Base-by-base conservation (phyloP, 306 rosid genomes). In the Sophora flavescens region DNA sequence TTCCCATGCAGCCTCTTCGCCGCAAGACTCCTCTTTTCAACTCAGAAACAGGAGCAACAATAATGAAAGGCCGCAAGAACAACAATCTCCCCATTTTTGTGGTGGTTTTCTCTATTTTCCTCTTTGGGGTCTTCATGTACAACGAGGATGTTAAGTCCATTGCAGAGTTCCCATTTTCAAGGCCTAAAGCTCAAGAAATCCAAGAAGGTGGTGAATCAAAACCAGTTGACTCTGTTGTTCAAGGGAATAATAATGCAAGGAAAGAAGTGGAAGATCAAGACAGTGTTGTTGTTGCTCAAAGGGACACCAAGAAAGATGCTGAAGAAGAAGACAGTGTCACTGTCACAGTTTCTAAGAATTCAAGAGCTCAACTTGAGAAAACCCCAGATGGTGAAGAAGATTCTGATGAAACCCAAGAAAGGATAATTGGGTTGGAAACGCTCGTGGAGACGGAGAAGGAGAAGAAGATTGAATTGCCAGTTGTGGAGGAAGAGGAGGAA, bases 81-180 rank as follows among this genome's bases (percentile, higher is more conserved):
- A 88, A 82, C 72, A 91, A 96, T 70, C 88, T 92, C 44, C 83
- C 98, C 0, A 78, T 96, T 1, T 85, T 96, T 54, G 97, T 86
- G 0, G 97, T 96, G 0, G 94, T 91, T 1, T 92, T 88, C 84
- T 88, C 98, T 10, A 77, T 96, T 1, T 88, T 89, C 61, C 91
- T 96, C 65, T 96, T 96, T 33, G 99, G 94, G 50, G 48, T 91
- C 17, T 96, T 96, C 96, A 96, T 96, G 90, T 96, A 96, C 83
- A 96, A 91, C 2, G 99, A 96, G 73, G 99, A 96, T 17, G 98
- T 96, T 0, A 96, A 92, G 53, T 89, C 99, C 52, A 89, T 92
- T 0, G 98, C 98, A 0, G 99, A 96, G 56, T 96, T 92, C 8
- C 98, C 99, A 3, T 96, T 96, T 32, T 89, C 97, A 1, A 82